Evolutionary conservation across 1,284 basidiomycete species (phyloP).

Genomic region (Anthracocystis panici-leucophaei): DNA sequence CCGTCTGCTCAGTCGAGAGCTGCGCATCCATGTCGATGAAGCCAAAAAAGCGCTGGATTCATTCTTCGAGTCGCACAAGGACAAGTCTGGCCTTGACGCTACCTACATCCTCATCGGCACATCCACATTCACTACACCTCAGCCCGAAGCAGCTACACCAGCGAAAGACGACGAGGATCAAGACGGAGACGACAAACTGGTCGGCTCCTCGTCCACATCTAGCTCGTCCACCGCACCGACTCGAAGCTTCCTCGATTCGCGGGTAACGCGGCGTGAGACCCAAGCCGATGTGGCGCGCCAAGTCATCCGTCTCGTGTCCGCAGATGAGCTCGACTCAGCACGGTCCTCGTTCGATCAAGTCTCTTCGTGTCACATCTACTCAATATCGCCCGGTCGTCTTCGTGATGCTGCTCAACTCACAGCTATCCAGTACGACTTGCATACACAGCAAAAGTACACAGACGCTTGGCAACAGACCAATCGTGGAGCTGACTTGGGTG

Average conservation of each 20-base stretch:
- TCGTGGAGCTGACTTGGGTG: slow-evolving; percentile 51
- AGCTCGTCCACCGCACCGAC: slow-evolving; percentile 19
- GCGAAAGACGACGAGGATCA: slow-evolving; percentile 4
- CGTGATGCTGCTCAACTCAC: slow-evolving; percentile 52
- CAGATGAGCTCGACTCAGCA: slow-evolving; percentile 38
- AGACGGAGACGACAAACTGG: slow-evolving; percentile 13
- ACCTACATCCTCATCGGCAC: slow-evolving; percentile 46
- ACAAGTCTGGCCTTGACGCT: slow-evolving; percentile 29
- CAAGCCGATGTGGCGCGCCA: slow-evolving; percentile 13
- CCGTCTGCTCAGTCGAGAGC: slow-evolving; percentile 56
- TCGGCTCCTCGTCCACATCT: slow-evolving; percentile 17
- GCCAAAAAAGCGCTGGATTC: slow-evolving; percentile 43
- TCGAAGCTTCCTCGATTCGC: slow-evolving; percentile 32
- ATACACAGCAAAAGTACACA: slow-evolving; percentile 46
- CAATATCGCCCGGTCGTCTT: slow-evolving; percentile 44
- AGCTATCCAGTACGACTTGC: slow-evolving; percentile 54
- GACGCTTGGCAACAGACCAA: slow-evolving; percentile 47
- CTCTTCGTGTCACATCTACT: slow-evolving; percentile 53
- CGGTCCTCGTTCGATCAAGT: slow-evolving; percentile 20
- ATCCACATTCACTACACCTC: not conserved
- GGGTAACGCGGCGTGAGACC: slow-evolving; percentile 18
- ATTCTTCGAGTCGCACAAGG: slow-evolving; percentile 41
- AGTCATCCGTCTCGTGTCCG: slow-evolving; percentile 35
- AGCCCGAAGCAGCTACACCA: not conserved
- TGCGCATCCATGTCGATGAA: slow-evolving; percentile 53